Conservation (phyloP, 225 moss, liverwort and hornwort species). For the Straminergon stramineum region DNA sequence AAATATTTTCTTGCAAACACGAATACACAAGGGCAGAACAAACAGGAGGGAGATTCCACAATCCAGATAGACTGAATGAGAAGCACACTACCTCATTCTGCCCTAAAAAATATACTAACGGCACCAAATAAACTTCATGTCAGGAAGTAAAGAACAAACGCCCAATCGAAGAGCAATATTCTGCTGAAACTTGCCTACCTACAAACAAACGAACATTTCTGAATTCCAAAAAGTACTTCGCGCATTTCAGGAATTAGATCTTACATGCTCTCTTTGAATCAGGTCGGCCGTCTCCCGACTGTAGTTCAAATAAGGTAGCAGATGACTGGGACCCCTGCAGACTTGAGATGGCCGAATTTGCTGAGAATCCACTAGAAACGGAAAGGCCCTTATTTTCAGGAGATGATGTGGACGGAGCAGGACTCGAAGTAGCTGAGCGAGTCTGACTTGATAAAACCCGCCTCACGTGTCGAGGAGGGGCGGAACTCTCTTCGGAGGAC, state of each 20-base stretch:
- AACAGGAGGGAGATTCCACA: neutral
- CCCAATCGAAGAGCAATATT: neutral
- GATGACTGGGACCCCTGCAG: slow-evolving; percentile 14
- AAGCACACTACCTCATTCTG: neutral
- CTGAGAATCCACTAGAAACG: slow-evolving; percentile 1
- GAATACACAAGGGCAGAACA: neutral
- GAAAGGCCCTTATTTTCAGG: slow-evolving; percentile 9
- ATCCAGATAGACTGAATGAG: neutral
- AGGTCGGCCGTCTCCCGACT: slow-evolving; percentile 36
- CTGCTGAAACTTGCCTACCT: neutral
- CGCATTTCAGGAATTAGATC: neutral
- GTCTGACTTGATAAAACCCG: slow-evolving; percentile 44
- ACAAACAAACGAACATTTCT: neutral
- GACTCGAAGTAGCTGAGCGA: slow-evolving; percentile 29
- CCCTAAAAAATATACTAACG: neutral
- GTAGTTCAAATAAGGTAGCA: slow-evolving; percentile 19
- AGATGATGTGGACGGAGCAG: slow-evolving; percentile 11
- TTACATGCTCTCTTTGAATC: slow-evolving; percentile 51
- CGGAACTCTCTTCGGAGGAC: slow-evolving; percentile 24
- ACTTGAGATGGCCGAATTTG: slow-evolving; percentile 15
- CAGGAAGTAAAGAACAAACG: neutral
- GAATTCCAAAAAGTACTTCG: neutral
- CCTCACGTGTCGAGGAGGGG: slow-evolving; percentile 48
- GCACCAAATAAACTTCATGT: neutral
- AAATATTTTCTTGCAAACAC: neutral